Evolutionary conservation across 768 basidiomycete species (phyloP), one percentile per base, ranked within the genome.

Genomic region (Scleroderma citrinum): DNA sequence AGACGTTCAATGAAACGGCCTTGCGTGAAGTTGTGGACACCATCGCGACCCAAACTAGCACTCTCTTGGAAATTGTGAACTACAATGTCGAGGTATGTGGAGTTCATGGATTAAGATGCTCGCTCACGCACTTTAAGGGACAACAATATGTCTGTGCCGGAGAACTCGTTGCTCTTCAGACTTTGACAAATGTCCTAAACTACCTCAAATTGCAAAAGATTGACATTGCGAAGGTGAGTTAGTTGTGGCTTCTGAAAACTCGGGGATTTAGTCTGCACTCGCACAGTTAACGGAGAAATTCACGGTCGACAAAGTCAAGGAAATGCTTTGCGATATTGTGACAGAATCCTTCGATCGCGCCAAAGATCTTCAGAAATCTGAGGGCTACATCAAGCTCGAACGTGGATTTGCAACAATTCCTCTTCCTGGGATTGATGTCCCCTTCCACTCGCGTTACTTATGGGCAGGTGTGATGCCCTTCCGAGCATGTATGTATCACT

Each of bases 81-180:
- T 92, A 86, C 68, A 93, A 91, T 56, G 90, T 91, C 41, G 90
- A 92, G 75, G 90, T 91, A 59, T 14, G 75, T 61, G 17, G 7
- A 30, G 38, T 5, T 24, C 19, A 35, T 40, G 24, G 21, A 24
- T 14, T 20, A 30, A 34, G 36, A 31, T 19, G 6, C 42, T 44
- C 17, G 35, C 17, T 53, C 37, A 51, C 44, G 56, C 36, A 48
- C 38, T 49, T 36, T 47, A 69, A 96, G 86, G 95, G 95, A 53
- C 93, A 96, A 80, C 96, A 99, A 90, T 98, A 98, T 66, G 96
- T 99, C 54, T 96, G 92, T 59, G 96, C 96, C 38, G 96, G 96
- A 68, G 95, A 98, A 66, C 82, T 98, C 34, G 76, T 94, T 29
- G 90, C 91, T 1, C 74, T 98, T 31, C 92, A 96, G 56, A 89